Evolutionary conservation across 2,329 filamentous ascomycete species (phyloP).

Genomic region (Alternaria atra): DNA sequence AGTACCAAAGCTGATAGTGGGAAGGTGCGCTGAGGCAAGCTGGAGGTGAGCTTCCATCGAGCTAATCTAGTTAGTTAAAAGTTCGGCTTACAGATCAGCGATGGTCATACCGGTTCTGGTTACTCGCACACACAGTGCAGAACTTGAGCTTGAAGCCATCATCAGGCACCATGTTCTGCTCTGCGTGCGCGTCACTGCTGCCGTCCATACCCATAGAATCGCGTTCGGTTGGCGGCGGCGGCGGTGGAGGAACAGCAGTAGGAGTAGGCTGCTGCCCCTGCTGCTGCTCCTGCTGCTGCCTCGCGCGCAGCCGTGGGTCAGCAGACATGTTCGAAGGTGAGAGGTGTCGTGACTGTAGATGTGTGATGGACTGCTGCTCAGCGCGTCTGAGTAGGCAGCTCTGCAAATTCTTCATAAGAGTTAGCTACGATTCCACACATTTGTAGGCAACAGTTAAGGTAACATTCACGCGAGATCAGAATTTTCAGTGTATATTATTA

Average conservation of each 20-base stretch:
- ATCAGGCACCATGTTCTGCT: slow-evolving; percentile 44
- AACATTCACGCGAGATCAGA: slow-evolving; percentile 42
- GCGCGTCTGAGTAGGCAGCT: slow-evolving; percentile 11
- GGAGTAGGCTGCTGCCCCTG: slow-evolving; percentile 57
- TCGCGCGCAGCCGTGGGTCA: slow-evolving; percentile 60
- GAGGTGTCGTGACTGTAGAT: slow-evolving; percentile 2
- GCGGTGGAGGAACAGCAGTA: slow-evolving; percentile 62
- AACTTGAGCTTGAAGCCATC: slow-evolving; percentile 89
- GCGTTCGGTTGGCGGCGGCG: slow-evolving; percentile 51
- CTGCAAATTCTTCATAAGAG: slow-evolving; percentile 38
- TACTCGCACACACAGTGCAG: slow-evolving; percentile 98
- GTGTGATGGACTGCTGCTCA: neutral
- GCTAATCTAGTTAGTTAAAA: slow-evolving; percentile 54
- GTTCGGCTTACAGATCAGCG: neutral
- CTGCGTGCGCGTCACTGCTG: slow-evolving; percentile 35
- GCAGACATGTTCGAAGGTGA: slow-evolving; percentile 45
- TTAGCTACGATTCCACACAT: slow-evolving; percentile 28
- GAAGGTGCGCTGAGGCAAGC: slow-evolving; percentile 82
- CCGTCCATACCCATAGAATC: slow-evolving; percentile 46
- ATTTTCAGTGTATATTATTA: slow-evolving; percentile 55
- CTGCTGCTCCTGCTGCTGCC: slow-evolving; percentile 49
- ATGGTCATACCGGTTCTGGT: slow-evolving; percentile 84
- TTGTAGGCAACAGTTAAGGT: slow-evolving; percentile 3
- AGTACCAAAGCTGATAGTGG: slow-evolving; percentile 98
- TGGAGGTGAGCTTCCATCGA: slow-evolving; percentile 99